A percentile compares a stretch with the other conserved stretches of the same genome.
Evolutionary conservation across 805 yeast genomes (phyloP).

Genomic region (Torulaspora franciscae): DNA sequence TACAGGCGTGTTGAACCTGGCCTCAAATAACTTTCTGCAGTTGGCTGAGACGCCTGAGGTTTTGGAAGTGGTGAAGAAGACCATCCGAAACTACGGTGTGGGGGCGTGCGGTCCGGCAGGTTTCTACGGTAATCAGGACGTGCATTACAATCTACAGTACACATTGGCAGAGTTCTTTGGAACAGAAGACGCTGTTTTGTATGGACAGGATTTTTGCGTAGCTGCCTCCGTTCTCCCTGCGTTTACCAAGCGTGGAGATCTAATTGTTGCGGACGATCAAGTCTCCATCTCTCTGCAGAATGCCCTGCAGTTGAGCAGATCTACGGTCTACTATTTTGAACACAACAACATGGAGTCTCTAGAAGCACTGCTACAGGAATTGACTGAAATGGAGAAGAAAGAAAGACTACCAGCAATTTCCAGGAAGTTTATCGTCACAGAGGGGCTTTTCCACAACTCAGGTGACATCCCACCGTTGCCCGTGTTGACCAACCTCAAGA

Average conservation of each 20-base stretch:
- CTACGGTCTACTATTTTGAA: conserved; percentile 65
- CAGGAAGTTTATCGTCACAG: conserved; percentile 86
- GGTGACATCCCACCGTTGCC: conserved; percentile 78
- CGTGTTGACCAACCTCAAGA: conserved; percentile 65
- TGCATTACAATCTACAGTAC: conserved; percentile 73
- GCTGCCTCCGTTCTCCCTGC: conserved; percentile 87
- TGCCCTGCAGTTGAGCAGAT: conserved; percentile 80
- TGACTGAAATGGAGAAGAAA: conserved; percentile 54
- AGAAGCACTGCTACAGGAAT: conserved; percentile 58
- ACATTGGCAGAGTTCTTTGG: conserved; percentile 71
- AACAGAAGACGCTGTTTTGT: conserved; percentile 72
- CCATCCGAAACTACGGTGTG: conserved; percentile 73
- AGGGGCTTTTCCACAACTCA: conserved; percentile 74
- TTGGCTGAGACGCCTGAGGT: conserved; percentile 48
- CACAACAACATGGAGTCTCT: conserved; percentile 87
- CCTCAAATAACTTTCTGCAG: conserved; percentile 67
- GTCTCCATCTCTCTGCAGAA: conserved; percentile 76
- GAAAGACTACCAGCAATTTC: conserved; percentile 63
- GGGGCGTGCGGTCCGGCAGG: conserved; percentile 99
- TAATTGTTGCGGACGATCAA: conserved; percentile 80
- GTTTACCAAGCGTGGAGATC: conserved; percentile 91
- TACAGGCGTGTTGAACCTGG: conserved; percentile 53
- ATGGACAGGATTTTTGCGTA: conserved; percentile 89
- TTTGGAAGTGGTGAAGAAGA: conserved; percentile 48
- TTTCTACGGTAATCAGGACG: conserved; percentile 92